These are phyloP conservation scores for Pisolithus sp. DNA, from an alignment of 768 basidiomycete species.

Conservation along the genomic window DNA sequence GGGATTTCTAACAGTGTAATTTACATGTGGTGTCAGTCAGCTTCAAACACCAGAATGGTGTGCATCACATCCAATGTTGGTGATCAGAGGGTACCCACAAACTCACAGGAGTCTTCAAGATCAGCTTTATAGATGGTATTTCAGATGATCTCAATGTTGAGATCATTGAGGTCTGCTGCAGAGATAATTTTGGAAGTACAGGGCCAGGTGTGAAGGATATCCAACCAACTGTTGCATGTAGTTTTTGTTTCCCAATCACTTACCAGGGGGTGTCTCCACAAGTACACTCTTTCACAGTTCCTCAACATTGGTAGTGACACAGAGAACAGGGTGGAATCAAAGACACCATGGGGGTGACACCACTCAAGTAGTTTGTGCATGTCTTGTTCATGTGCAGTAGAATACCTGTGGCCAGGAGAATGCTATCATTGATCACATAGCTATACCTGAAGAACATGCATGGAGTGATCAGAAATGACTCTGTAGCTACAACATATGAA, in stretches of 20 bases:
- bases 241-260: conserved; percentile 19
- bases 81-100: conserved; percentile 68
- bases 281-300: conserved; percentile 95
- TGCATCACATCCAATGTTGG: conserved; percentile 93
- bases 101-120: conserved; percentile 93
- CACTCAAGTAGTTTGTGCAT: conserved; percentile 94
- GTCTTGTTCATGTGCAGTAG: conserved; percentile 93
- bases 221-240: conserved; percentile 3
- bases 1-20: no score
- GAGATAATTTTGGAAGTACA: conserved; percentile 94
- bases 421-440: conserved; percentile 99
- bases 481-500: conserved; percentile 1
- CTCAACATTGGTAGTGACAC: conserved; percentile 97
- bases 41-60: conserved; percentile 89
- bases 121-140: conserved; percentile 99
- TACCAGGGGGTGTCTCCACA: conserved; percentile 95
- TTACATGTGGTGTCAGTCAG: conserved; percentile 54
- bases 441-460: conserved; percentile 57
- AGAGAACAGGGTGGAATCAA: conserved; percentile 98
- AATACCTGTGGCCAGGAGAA: conserved; percentile 94
- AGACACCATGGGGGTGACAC: conserved; percentile 94
- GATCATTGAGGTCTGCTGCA: conserved; percentile 95
- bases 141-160: conserved; percentile 99
- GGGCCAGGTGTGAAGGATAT: conserved; percentile 41
- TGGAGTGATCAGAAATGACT: conserved; percentile 2